Evolutionary conservation across 805 yeast genomes (phyloP).

Genomic region (Schwanniomyces occidentalis): DNA sequence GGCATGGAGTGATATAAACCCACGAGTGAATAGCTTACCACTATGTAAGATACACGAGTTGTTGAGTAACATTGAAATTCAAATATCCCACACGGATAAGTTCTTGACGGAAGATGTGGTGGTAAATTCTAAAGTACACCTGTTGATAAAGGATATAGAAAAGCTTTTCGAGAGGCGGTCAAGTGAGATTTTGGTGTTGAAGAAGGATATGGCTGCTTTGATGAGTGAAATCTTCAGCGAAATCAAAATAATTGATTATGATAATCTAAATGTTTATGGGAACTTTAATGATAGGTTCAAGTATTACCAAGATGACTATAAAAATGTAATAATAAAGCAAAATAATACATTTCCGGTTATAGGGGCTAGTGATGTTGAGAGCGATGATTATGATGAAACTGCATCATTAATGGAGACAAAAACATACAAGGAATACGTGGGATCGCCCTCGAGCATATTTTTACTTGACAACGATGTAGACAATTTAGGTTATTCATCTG

Average conservation of each 20-base stretch:
- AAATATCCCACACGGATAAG: slow-evolving; percentile 18
- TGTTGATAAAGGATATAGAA: background rate
- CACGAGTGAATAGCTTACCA: slow-evolving; percentile 3
- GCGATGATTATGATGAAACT: slow-evolving; percentile 12
- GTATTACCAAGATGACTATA: slow-evolving; percentile 1
- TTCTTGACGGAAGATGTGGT: slow-evolving; percentile 25
- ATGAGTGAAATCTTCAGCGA: slow-evolving; percentile 15
- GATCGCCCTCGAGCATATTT: slow-evolving; percentile 3
- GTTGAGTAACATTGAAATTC: slow-evolving; percentile 24
- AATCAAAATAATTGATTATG: slow-evolving; percentile 11
- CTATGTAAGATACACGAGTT: slow-evolving; percentile 21
- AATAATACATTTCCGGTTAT: background rate
- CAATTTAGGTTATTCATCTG: background rate
- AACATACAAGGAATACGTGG: background rate
- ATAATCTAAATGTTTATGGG: slow-evolving; percentile 14
- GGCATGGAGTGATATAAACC: slow-evolving; percentile 1
- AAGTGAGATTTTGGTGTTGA: slow-evolving; percentile 2
- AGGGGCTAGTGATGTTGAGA: slow-evolving; percentile 3
- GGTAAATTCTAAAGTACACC: slow-evolving; percentile 6
- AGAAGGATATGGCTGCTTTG: slow-evolving; percentile 14
- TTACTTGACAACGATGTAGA: slow-evolving; percentile 2
- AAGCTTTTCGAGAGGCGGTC: slow-evolving; percentile 1
- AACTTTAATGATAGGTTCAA: slow-evolving; percentile 9
- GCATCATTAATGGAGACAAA: slow-evolving; percentile 13
- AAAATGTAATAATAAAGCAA: background rate